Evolutionary conservation across 192 early-diverging fungal genomes (phyloP).

Genomic region (Geosiphon pyriformis): DNA sequence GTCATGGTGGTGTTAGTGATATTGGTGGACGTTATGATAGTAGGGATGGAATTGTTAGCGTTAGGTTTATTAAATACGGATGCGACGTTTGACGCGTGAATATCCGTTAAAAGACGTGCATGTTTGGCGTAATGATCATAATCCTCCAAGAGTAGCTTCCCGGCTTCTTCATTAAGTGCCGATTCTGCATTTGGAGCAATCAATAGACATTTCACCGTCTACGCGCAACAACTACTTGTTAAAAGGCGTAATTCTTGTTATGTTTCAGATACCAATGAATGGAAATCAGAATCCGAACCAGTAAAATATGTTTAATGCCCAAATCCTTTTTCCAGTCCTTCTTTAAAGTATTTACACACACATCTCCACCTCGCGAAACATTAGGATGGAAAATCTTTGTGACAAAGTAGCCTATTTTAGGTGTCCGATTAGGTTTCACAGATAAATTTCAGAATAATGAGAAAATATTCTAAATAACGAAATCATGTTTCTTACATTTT

Average conservation of each 20-base stretch:
- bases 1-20: not conserved
- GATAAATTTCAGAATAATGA: not conserved
- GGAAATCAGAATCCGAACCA: conserved; percentile 46
- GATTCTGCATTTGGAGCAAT: conserved; percentile 95
- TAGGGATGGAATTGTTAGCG: not conserved
- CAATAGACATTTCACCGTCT: conserved; percentile 93
- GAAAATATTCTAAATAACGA: not conserved
- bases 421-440: conserved; percentile 1
- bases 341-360: conserved; percentile 94
- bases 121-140: conserved; percentile 81
- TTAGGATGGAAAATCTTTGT: conserved; percentile 99
- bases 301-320: conserved; percentile 76
- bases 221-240: too few species aligned
- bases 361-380: conserved; percentile 79
- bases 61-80: conserved; percentile 3
- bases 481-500: conserved; percentile 51
- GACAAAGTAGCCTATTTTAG: conserved; percentile 59
- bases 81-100: conserved; percentile 57
- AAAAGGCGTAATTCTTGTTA: too few species aligned
- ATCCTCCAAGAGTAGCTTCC: conserved; percentile 78
- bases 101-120: conserved; percentile 69
- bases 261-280: not conserved
- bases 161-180: conserved; percentile 94
- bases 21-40: not conserved
- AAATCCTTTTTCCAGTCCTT: conserved; percentile 92